Conservation (phyloP, 2,329 filamentous ascomycete species). For the Rhynchosporium graminicola region DNA sequence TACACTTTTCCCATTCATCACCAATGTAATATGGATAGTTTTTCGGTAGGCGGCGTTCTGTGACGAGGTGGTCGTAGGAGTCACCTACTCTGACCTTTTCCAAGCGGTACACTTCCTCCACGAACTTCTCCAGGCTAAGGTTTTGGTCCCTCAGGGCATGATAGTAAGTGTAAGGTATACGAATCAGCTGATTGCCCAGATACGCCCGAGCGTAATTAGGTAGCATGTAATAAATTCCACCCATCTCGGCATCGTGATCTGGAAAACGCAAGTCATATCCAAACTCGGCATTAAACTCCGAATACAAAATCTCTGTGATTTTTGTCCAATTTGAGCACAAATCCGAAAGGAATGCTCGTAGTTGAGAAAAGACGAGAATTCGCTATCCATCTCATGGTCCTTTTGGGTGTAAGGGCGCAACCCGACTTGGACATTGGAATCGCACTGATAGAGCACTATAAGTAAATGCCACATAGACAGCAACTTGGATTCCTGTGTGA, state of each 20-base stretch:
- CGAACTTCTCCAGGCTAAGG: background rate
- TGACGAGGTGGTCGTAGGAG: background rate
- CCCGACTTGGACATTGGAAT: background rate
- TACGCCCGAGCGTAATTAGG: background rate
- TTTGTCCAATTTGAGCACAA: background rate
- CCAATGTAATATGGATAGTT: background rate
- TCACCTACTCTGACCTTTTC: background rate
- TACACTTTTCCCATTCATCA: background rate
- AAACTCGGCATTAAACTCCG: background rate
- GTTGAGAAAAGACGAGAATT: background rate
- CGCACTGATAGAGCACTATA: background rate
- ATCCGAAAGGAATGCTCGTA: background rate
- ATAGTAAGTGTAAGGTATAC: background rate
- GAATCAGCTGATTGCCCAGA: background rate
- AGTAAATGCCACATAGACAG: background rate
- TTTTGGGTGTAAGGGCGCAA: background rate
- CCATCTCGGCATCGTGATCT: no score
- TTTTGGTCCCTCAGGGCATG: background rate
- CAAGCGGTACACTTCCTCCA: background rate
- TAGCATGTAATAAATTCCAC: background rate
- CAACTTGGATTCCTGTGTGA: background rate
- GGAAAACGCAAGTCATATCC: background rate
- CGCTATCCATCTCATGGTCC: background rate
- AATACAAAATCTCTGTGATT: background rate
- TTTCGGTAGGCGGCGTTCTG: background rate